Evolutionary conservation across 371 early-diverging fungal genomes (phyloP), one percentile per base, ranked within the genome.

Genomic region (Syncephalastrum sp.): DNA sequence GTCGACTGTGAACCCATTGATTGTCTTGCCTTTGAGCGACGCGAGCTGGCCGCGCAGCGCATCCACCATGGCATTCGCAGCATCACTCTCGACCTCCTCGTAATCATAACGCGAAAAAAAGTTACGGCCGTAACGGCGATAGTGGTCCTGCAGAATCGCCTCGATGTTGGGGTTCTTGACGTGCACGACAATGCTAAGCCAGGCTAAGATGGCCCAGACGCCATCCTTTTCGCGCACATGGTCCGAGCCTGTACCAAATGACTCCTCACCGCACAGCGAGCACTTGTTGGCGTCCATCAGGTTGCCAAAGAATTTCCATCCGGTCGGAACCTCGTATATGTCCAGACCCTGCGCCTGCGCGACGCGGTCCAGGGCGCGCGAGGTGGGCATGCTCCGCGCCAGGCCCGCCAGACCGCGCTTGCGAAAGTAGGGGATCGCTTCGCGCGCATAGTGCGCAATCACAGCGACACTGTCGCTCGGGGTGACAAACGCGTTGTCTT

Each of bases 211-310:
- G 45, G 98, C 98, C 98, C 98, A 98, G 47, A 98, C 68, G 47
- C 98, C 98, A 77, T 98, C 98, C 84, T 98, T 98, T 70, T 98
- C 98, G 48, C 98, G 92, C 54, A 98, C 94, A 61, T 97, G 98
- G 70, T 97, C 95, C 0, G 94, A 93, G 42, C 98, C 98, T 8
- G 97, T 97, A 61, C 98, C 98, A 71, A 98, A 98, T 3, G 90
- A 90, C 74, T 98, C 98, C 68, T 98, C 98, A 53, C 98, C 98
- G 67, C 98, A 98, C 60, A 98, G 91, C 2, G 94, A 93, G 57
- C 95, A 82, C 47, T 89, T 81, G n/a, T 87, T 89, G 24, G 96
- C 96, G 69, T 98, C 98, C 98, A 98, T 97, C 51, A 98, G 77
- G 75, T 97, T 97, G 46, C 98, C 97, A 86, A 98, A 97, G 82